Conservation (phyloP, 345 rosid genomes). For the Aurinia saxatilis region DNA sequence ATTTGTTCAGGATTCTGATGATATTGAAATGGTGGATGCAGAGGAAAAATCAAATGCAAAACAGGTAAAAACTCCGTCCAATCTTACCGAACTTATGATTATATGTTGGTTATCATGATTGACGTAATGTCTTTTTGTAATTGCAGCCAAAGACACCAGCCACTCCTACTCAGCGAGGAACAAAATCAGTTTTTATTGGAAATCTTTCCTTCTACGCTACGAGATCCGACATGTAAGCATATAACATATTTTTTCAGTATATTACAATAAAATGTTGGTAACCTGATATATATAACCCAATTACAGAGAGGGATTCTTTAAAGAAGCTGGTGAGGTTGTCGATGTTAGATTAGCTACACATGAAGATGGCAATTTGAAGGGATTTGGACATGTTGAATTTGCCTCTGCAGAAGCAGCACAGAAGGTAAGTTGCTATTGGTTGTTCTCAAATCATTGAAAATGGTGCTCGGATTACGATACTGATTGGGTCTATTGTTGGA, state of each 20-base stretch:
- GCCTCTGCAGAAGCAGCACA: slow-evolving; percentile 56
- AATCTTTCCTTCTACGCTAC: slow-evolving; percentile 52
- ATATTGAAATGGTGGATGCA: slow-evolving; percentile 47
- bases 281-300: background rate
- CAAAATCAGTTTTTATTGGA: slow-evolving; percentile 60
- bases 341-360: slow-evolving; percentile 53
- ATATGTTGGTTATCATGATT: background rate
- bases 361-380: slow-evolving; percentile 43
- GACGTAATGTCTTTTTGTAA: background rate
- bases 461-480: background rate
- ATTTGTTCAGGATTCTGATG: slow-evolving; percentile 44
- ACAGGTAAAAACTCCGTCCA: slow-evolving; percentile 12
- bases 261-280: background rate
- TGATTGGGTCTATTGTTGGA: background rate
- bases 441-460: background rate
- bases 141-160: slow-evolving; percentile 53
- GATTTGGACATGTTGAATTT: slow-evolving; percentile 84
- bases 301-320: slow-evolving; percentile 64
- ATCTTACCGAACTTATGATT: background rate
- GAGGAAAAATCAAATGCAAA: slow-evolving; percentile 26
- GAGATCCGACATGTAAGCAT: slow-evolving; percentile 52
- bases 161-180: slow-evolving; percentile 33
- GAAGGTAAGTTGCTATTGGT: slow-evolving; percentile 33
- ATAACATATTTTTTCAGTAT: background rate
- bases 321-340: slow-evolving; percentile 58